phyloP scores from a whole-genome alignment of 805 yeast genomes.

The Pichia deserticola region DNA sequence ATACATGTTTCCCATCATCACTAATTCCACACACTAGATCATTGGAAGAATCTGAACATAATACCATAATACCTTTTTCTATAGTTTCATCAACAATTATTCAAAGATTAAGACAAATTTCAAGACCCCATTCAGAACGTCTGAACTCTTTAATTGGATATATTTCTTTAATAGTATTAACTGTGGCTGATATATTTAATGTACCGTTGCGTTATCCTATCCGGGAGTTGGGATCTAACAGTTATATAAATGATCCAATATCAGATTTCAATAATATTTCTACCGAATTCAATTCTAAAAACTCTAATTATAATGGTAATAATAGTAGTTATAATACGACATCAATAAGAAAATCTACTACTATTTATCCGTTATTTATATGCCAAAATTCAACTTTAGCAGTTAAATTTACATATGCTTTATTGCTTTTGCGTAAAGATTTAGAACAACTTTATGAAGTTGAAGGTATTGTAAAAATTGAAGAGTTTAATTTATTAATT shows the following conservation, averaged over 20 bases:
- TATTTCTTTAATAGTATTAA: slow-evolving; percentile 34
- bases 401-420: slow-evolving; percentile 44
- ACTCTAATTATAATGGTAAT: not conserved
- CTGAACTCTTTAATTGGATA: slow-evolving; percentile 44
- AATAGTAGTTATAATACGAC: not conserved
- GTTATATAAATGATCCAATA: slow-evolving; percentile 42
- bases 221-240: slow-evolving; percentile 39
- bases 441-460: slow-evolving; percentile 36
- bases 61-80: not conserved
- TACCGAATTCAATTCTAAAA: slow-evolving; percentile 13
- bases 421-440: slow-evolving; percentile 38
- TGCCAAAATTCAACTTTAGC: slow-evolving; percentile 30
- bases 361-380: slow-evolving; percentile 44
- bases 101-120: slow-evolving; percentile 16
- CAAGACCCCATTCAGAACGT: slow-evolving; percentile 30
- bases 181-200: slow-evolving; percentile 34
- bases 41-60: not conserved
- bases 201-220: slow-evolving; percentile 45
- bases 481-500: slow-evolving; percentile 26
- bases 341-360: slow-evolving; percentile 23
- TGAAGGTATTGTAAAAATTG: slow-evolving; percentile 24
- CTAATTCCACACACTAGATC: slow-evolving; percentile 1
- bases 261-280: slow-evolving; percentile 16
- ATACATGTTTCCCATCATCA: slow-evolving; percentile 24
- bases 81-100: slow-evolving; percentile 1